These are phyloP conservation scores for Vigna angularis DNA, from an alignment of 306 rosid species.

Conservation along the genomic window DNA sequence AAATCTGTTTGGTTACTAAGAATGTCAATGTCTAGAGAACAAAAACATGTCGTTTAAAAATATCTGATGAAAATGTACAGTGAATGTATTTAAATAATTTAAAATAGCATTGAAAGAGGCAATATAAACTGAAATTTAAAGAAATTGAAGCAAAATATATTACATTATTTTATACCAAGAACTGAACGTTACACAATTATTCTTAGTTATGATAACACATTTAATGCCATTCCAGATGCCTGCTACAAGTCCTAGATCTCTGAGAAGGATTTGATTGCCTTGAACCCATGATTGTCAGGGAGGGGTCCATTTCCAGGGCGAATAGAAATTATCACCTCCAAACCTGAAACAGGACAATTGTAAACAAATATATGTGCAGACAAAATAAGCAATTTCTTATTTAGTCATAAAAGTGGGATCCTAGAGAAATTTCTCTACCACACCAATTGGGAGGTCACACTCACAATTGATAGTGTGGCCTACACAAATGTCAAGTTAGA, in stretches of 20 bases:
- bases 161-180: conserved; percentile 29
- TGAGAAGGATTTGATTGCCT: conserved; percentile 70
- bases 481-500: background rate
- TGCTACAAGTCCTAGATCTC: conserved; percentile 59
- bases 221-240: conserved; percentile 34
- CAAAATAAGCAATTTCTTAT: conserved; percentile 35
- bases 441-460: conserved; percentile 27
- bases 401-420: conserved; percentile 15
- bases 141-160: background rate
- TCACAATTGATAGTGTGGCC: conserved; percentile 1
- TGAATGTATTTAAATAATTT: background rate
- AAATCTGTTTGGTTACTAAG: background rate
- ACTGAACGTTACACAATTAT: conserved; percentile 34
- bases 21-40: background rate
- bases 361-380: conserved; percentile 7
- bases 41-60: background rate
- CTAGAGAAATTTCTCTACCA: conserved; percentile 26
- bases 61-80: background rate
- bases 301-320: conserved; percentile 95
- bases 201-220: conserved; percentile 32
- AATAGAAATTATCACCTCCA: conserved; percentile 77
- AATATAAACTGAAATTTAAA: conserved; percentile 8
- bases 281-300: conserved; percentile 84
- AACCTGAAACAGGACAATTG: conserved; percentile 58
- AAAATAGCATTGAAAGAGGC: background rate